Percentiles rank a stretch among this genome's conserved stretches.
Conservation (phyloP, 768 basidiomycete genomes). For the Scleroderma bovista region DNA sequence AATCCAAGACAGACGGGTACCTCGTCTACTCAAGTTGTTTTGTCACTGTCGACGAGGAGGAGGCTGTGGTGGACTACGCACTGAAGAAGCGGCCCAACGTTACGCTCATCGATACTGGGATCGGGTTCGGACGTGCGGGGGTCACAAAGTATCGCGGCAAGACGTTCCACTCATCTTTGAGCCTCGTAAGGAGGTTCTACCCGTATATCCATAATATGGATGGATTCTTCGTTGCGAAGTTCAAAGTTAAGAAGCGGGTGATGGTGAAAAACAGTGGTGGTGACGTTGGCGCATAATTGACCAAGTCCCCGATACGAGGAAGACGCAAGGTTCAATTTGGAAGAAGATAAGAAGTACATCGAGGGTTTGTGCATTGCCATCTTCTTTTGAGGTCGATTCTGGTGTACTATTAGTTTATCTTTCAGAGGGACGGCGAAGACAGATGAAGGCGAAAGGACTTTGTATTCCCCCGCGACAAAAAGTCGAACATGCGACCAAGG, state of each 20-base stretch:
- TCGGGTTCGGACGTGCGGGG: conserved; percentile 91
- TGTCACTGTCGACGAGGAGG: conserved; percentile 97
- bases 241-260: conserved; percentile 81
- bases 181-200: conserved; percentile 84
- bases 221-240: conserved; percentile 97
- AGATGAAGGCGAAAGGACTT: conserved; percentile 71
- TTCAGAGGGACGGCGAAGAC: conserved; percentile 66
- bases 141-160: conserved; percentile 90
- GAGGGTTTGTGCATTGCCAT: conserved; percentile 51
- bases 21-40: conserved; percentile 99
- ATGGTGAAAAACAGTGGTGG: conserved; percentile 39
- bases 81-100: conserved; percentile 90
- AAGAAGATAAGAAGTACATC: conserved; percentile 72
- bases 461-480: conserved; percentile 54
- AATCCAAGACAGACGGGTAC: conserved; percentile 87
- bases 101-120: conserved; percentile 86
- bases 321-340: conserved; percentile 59
- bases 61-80: conserved; percentile 96
- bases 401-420: conserved; percentile 6
- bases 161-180: conserved; percentile 73
- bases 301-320: conserved; percentile 18
- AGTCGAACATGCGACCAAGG: conserved; percentile 21
- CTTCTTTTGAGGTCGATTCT: conserved; percentile 1
- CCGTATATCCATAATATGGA: conserved; percentile 99
- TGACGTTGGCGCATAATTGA: conserved; percentile 17